Evolutionary conservation across 2,329 filamentous ascomycete species (phyloP), one percentile per base, ranked within the genome.

Genomic region (Fusarium virguliforme): DNA sequence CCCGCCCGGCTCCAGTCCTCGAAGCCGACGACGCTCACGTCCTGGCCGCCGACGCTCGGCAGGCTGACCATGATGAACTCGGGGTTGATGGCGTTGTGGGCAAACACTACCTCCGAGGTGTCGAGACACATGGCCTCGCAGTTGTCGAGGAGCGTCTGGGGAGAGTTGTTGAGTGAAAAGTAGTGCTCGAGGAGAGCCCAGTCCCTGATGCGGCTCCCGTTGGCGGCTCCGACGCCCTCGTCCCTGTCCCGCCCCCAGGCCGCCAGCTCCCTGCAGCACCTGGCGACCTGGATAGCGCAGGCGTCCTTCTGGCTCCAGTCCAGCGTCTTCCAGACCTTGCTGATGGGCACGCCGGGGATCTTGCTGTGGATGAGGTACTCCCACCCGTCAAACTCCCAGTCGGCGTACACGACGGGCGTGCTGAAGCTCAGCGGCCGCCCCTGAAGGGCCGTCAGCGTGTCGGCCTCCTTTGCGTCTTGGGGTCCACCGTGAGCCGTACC

Each of bases 191-290:
- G 18, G 12, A 34, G 7, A 13, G 9, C 5, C 13, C 9, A n/a
- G 9, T 32, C 48, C 18, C 53, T 13, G 15, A 40, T 18, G n/a
- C 9, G 24, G 15, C 24, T 30, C 7, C 24, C 12, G 26, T 40
- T 8, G 15, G 41, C 12, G 10, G 35, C 35, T n/a, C 15, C 22
- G 35, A 56, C 26, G 12, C 53, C 53, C 13, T 56, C 24, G n/a
- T 3, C 5, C 8, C 6, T 40, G 8, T 9, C 10, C 2, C 35
- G 24, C 53, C 41, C 18, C 35, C 15, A 28, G 15, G 24, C 4
- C 8, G 53, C 12, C 6, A 41, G 53, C 24, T 56, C 53, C 53
- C 8, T 56, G n/a, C 53, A 56, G 53, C 40, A 56, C 10, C 10
- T 37, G 6, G 35, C 53, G 7, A 56, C 18, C 26, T 56, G 53